Percentiles rank a stretch among this genome's conserved stretches.
These are phyloP conservation scores for Picea abies DNA, from an alignment of 83 land plant species.

Conservation along the genomic window DNA sequence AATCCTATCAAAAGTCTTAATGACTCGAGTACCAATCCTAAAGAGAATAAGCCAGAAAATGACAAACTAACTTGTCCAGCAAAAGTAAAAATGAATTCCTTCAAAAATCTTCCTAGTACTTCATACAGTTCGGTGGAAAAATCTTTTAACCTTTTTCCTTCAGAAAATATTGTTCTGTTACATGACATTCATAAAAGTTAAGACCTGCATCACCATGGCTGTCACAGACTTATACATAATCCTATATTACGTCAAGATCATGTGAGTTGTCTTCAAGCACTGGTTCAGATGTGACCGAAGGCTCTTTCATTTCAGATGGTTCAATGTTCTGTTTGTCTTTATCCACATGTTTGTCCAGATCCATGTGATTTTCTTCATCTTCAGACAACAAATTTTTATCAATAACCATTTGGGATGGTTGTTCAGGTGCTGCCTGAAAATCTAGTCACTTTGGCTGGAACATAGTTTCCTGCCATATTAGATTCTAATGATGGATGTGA, in stretches of 20 bases:
- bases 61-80: too few relatives aligned
- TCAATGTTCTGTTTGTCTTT: neutral
- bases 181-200: slow-evolving; percentile 22
- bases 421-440: neutral
- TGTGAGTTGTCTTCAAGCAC: neutral
- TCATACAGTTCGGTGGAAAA: too few relatives aligned
- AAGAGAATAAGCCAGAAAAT: too few relatives aligned
- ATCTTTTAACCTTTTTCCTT: too few relatives aligned
- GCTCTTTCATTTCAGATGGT: neutral
- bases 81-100: too few relatives aligned
- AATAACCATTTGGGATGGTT: too few relatives aligned
- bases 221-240: slow-evolving; percentile 68
- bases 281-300: neutral
- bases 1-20: too few relatives aligned
- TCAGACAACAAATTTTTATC: too few relatives aligned
- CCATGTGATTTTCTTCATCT: slow-evolving; percentile 9
- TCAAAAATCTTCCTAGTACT: too few relatives aligned
- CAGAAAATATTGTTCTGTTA: too few relatives aligned
- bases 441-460: neutral
- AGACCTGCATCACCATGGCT: slow-evolving; percentile 94
- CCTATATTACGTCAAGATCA: neutral
- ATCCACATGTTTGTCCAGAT: neutral
- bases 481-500: neutral
- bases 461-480: neutral
- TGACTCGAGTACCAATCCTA: too few relatives aligned